Base-by-base conservation (phyloP, 805 yeast genomes). In the Candida multigemmis region DNA sequence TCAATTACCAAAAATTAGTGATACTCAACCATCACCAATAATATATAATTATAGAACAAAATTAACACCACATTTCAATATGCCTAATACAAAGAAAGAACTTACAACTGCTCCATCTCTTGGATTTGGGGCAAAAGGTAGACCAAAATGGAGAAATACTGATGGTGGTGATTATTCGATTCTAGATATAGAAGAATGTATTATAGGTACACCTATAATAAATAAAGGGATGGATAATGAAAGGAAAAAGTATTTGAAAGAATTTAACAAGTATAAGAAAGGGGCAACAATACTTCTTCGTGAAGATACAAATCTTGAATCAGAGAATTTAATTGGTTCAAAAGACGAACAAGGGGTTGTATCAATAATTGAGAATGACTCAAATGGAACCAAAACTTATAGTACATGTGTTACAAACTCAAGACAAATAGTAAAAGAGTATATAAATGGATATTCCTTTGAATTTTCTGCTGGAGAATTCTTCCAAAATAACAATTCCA, bases 401-500 rank as follows among this genome's bases (percentile, higher is more conserved):
- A 78, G 80, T 43, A 74, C 86, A 1, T 84, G 91, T 52, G 85
- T 78, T 9, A 84, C 94, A 0, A 70, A 81, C 32, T 56, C 82
- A 17, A 75, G 87, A 48, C 82, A 77, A 33, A 74, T 83, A 27
- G 91, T 89, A 28, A 73, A 74, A 6, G 96, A 87, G 46, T 71
- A 69, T 40, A 69, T 81, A 23, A 68, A 72, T 33, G 94, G 89
- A 2, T 74, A 67, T 51, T 69, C 75, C 26, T 91, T 91, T 53
- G 77, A 82, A 44, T 91, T 84, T 52, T 77, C 86, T 17, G 96
- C 96, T 0, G 94, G 95, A 30, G 95, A 87, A 50, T 91, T 91
- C 48, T 91, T 91, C 65, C 98, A 89, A 56, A 89, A 89, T 57
- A 89, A 89, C 56, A 87, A 86, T 52, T 77, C 94, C 12, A 89